These are phyloP conservation scores for Sicyos edulis DNA, from an alignment of 306 rosid genomes.

Conservation along the genomic window DNA sequence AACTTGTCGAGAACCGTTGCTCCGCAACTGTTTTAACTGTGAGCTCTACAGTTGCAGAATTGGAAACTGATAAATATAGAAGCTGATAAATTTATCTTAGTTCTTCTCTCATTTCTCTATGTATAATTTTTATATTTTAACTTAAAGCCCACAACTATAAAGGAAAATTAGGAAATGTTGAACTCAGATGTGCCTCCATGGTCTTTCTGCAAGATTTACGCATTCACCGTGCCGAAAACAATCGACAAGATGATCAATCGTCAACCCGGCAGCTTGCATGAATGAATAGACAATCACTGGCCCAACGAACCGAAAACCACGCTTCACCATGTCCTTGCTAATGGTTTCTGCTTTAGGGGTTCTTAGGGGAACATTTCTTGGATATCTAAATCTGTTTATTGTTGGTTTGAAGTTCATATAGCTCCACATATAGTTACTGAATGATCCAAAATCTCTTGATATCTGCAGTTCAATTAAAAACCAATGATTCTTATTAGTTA, in stretches of 20 bases:
- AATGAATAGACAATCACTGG: constrained; percentile 91
- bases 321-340: constrained; percentile 81
- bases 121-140: background rate
- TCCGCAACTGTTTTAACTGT: background rate
- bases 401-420: constrained; percentile 72
- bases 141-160: constrained; percentile 6
- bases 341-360: constrained; percentile 80
- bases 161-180: constrained; percentile 3
- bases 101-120: constrained; percentile 7
- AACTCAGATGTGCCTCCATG: constrained; percentile 87
- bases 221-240: constrained; percentile 77
- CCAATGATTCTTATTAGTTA: background rate
- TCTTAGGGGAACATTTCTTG: constrained; percentile 81
- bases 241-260: constrained; percentile 85
- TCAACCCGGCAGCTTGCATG: constrained; percentile 95
- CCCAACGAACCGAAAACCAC: constrained; percentile 77
- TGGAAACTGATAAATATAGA: too few relatives aligned
- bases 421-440: constrained; percentile 90
- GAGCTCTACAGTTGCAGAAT: constrained; percentile 2
- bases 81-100: constrained; percentile 1
- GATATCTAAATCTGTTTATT: constrained; percentile 64
- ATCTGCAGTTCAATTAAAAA: constrained; percentile 35
- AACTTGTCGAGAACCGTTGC: background rate
- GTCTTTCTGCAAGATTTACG: constrained; percentile 91
- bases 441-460: constrained; percentile 72